phyloP scores from a whole-genome alignment of 345 rosid species.

The Eucalyptus dawsonii region DNA sequence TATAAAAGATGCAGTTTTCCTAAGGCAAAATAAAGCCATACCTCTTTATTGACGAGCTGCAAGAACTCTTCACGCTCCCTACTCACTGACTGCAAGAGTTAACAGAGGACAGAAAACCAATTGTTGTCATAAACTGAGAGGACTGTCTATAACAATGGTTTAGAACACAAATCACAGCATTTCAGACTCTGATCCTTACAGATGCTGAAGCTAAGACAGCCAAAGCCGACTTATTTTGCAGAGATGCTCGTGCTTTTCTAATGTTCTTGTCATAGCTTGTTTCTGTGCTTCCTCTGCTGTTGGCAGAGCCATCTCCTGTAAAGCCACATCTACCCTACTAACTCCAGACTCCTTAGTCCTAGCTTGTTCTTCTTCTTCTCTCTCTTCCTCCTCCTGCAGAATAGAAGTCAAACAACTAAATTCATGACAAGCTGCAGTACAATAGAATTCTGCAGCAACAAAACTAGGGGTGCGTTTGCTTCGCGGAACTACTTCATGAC shows the following conservation, averaged over 20 bases:
- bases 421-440: not conserved
- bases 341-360: conserved; percentile 43
- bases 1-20: not conserved
- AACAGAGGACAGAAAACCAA: conserved; percentile 2
- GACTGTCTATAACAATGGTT: not conserved
- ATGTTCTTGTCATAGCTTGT: conserved; percentile 55
- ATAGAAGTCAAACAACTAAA: not conserved
- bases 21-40: conserved; percentile 1
- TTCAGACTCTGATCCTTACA: conserved; percentile 26
- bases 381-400: conserved; percentile 77
- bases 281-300: conserved; percentile 66
- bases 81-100: conserved; percentile 62
- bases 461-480: not conserved
- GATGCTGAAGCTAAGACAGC: conserved; percentile 93
- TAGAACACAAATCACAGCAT: not conserved
- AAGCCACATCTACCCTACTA: conserved; percentile 56
- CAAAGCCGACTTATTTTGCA: conserved; percentile 79
- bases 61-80: conserved; percentile 87
- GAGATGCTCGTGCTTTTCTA: conserved; percentile 68
- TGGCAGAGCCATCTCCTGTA: conserved; percentile 60
- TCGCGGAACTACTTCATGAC: not conserved
- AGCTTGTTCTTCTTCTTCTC: conserved; percentile 63
- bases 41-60: conserved; percentile 85
- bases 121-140: not conserved
- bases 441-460: not conserved